Conservation (phyloP, 2,329 filamentous ascomycete genomes). For the Dryadomyces sulphureus region DNA sequence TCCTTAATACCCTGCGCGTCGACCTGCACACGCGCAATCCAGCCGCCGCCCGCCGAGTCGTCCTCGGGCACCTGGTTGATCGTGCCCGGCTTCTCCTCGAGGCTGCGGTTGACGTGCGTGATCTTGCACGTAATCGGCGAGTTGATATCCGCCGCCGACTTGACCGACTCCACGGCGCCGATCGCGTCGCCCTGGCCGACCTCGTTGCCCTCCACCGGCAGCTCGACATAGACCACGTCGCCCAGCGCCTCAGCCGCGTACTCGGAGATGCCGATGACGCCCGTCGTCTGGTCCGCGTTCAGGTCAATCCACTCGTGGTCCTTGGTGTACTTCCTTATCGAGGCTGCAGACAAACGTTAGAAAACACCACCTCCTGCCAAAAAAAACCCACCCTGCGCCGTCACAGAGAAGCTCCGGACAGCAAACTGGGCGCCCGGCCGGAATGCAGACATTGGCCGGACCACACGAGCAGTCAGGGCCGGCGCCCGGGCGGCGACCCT, state of each 20-base stretch:
- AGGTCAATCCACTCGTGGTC: conserved; percentile 98
- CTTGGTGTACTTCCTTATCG: conserved; percentile 76
- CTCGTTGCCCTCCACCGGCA: conserved; percentile 57
- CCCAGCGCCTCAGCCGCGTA: conserved; percentile 89
- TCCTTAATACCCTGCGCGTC: conserved; percentile 49
- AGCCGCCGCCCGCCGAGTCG: conserved; percentile 60
- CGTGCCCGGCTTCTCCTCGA: conserved; percentile 72
- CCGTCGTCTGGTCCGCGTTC: conserved; percentile 65
- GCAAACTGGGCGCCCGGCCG: conserved; percentile 22
- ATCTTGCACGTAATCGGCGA: conserved; percentile 70
- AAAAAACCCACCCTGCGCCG: conserved; percentile 23
- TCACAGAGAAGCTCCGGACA: conserved; percentile 30
- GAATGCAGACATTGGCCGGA: conserved; percentile 15
- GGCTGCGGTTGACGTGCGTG: conserved; percentile 52
- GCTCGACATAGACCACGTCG: conserved; percentile 94
- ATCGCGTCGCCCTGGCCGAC: conserved; percentile 68
- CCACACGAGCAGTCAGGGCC: conserved; percentile 24
- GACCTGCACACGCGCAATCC: conserved; percentile 82
- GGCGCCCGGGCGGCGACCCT: conserved; percentile 31
- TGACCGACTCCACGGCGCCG: conserved; percentile 94
- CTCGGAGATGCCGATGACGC: conserved; percentile 69
- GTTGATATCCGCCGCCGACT: conserved; percentile 96
- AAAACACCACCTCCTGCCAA: too few species aligned
- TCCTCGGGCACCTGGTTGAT: conserved; percentile 88
- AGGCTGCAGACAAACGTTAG: too few species aligned